Evolutionary conservation across 2,329 filamentous ascomycete species (phyloP).

Genomic region (Colletotrichum nymphaeae): DNA sequence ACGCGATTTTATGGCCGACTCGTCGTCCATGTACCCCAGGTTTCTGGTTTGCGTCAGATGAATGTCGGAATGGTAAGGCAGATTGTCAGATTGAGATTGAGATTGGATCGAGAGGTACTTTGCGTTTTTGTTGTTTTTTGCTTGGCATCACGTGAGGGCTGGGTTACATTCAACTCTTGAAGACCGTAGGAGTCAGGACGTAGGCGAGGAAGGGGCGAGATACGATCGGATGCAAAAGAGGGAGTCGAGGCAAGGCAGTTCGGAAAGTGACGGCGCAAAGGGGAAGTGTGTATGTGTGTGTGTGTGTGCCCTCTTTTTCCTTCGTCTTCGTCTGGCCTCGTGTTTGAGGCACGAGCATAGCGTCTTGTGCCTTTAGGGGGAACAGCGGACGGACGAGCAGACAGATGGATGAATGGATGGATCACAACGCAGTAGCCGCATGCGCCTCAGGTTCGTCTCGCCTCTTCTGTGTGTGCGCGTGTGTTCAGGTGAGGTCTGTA

Average conservation of each 20-base stretch:
- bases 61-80: not conserved
- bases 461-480: not conserved
- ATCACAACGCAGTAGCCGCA: not conserved
- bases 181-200: not conserved
- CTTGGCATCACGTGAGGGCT: not conserved
- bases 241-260: no score
- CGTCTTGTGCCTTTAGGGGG: not conserved
- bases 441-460: not conserved
- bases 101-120: not conserved
- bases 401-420: not conserved
- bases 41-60: not conserved
- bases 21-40: not conserved
- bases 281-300: no score
- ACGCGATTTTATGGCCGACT: not conserved
- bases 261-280: not conserved
- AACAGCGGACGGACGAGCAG: not conserved
- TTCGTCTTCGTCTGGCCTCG: not conserved
- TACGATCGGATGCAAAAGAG: not conserved
- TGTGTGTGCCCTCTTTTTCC: not conserved
- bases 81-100: not conserved
- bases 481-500: no score
- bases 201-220: not conserved
- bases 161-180: not conserved
- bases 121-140: not conserved
- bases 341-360: not conserved